Conservation (phyloP, 768 basidiomycete species). For the Suillus cothurnatus region DNA sequence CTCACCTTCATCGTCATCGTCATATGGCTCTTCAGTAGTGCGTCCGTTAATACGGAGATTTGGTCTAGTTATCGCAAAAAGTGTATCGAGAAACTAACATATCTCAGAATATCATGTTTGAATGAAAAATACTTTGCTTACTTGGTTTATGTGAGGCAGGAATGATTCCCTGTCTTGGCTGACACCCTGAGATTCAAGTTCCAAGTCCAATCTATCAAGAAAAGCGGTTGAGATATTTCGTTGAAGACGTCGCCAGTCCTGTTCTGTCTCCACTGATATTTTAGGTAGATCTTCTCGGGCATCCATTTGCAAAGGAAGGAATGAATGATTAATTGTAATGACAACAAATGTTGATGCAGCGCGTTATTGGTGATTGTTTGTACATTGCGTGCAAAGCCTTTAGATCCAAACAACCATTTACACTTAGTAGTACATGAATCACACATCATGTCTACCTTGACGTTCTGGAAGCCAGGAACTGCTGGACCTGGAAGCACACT, state of each 20-base stretch:
- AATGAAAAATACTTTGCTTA: constrained; percentile 24
- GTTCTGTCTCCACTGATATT: constrained; percentile 63
- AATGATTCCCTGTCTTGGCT: constrained; percentile 48
- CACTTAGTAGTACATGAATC: background rate
- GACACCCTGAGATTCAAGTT: constrained; percentile 43
- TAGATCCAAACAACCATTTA: constrained; percentile 8
- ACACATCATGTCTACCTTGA: constrained; percentile 49
- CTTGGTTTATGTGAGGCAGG: constrained; percentile 53
- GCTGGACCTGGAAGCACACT: constrained; percentile 82
- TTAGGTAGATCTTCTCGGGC: constrained; percentile 48
- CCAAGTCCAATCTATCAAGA: constrained; percentile 46
- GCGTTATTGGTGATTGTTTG: constrained; percentile 1
- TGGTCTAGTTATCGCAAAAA: constrained; percentile 62
- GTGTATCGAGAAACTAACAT: constrained; percentile 59
- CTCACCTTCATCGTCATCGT: constrained; percentile 52
- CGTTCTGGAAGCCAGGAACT: constrained; percentile 93
- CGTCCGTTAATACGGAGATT: constrained; percentile 84
- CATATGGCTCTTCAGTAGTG: constrained; percentile 65
- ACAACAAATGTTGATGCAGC: background rate
- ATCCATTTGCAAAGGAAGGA: constrained; percentile 24
- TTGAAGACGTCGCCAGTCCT: constrained; percentile 68
- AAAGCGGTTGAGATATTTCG: constrained; percentile 52
- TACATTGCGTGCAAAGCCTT: constrained; percentile 12
- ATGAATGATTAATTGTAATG: background rate
- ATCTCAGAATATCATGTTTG: constrained; percentile 8